Evolutionary conservation across 176 grass and related monocot species (phyloP).

Genomic region (Coix lacrymajobi): DNA sequence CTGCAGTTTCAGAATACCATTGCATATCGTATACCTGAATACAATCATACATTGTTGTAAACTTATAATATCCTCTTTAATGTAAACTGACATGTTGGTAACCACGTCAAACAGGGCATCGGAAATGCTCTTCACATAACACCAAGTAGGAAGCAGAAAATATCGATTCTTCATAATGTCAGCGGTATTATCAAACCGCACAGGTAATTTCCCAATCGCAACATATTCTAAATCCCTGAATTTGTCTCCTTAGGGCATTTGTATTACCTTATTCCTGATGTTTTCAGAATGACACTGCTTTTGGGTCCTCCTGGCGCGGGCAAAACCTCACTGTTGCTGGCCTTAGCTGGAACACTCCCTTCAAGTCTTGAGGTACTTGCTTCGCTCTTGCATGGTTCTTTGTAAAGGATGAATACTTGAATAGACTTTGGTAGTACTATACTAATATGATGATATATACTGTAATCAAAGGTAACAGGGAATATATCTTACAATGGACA

Average conservation of each 20-base stretch:
- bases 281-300: constrained; percentile 73
- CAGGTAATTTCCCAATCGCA: constrained; percentile 26
- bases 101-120: constrained; percentile 24
- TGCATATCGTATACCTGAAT: neutral
- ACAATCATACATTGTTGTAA: neutral
- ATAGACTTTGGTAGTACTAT: neutral
- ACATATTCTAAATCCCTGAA: neutral
- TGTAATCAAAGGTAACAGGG: constrained; percentile 38
- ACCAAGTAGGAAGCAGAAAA: constrained; percentile 34
- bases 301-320: constrained; percentile 69
- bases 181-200: constrained; percentile 73
- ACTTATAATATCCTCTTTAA: neutral
- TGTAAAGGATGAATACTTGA: neutral
- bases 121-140: constrained; percentile 26
- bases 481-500: constrained; percentile 65
- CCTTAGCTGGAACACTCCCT: constrained; percentile 64
- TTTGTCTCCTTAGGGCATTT: neutral
- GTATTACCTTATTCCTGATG: neutral
- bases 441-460: neutral
- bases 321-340: constrained; percentile 64
- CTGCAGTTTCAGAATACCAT: neutral
- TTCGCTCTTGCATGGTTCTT: neutral
- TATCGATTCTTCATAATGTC: constrained; percentile 58
- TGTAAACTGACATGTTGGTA: constrained; percentile 1
- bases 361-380: constrained; percentile 39